Evolutionary conservation across 176 grass and related monocot genomes (phyloP), one percentile per base, ranked within the genome.

Genomic region (Carex pumila): DNA sequence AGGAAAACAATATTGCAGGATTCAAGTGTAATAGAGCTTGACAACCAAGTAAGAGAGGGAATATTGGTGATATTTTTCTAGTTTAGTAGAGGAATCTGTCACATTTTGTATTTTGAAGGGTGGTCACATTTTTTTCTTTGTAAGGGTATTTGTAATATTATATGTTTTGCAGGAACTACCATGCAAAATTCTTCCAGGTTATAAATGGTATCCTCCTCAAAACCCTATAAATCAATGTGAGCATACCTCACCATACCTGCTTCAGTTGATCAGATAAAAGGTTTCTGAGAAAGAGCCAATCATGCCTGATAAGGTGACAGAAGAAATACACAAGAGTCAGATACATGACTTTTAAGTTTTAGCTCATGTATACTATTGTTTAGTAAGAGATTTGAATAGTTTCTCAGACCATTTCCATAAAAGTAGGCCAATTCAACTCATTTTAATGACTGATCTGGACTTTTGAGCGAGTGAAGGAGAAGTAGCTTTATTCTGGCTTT

Each of bases 191-290:
- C 25, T 77, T 32, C 52, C 49, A 32, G 49, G 50, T 77, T 77
- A 77, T 56, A 77, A 77, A 77, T 76, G 47, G 47, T 77, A 14
- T 56, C 13, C 21, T 30, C 66, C 81, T 87, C 49, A 86, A 86
- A 97, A 78, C 19, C 67, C 22, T n/a, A 81, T 85, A 50, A 47
- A 83, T 67, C 59, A 83, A 81, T 76, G 25, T 43, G 47, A 59
- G 86, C 84, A 85, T 89, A 93, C 88, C 87, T 90, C 83, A 73
- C 78, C 89, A 93, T 95, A 98, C 96, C 96, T 98, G 93, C 88
- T 95, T 95, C 80, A 98, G 77, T 83, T 88, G 89, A 73, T 89
- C 78, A 88, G 93, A 95, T 68, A 98, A 17, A 74, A 98, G 76
- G 79, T 81, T 69, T 86, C 89, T 98, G 57, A 98, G 88, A 86